Base-by-base conservation (phyloP, 2,329 filamentous ascomycete genomes). In the Byssothecium circinans region DNA sequence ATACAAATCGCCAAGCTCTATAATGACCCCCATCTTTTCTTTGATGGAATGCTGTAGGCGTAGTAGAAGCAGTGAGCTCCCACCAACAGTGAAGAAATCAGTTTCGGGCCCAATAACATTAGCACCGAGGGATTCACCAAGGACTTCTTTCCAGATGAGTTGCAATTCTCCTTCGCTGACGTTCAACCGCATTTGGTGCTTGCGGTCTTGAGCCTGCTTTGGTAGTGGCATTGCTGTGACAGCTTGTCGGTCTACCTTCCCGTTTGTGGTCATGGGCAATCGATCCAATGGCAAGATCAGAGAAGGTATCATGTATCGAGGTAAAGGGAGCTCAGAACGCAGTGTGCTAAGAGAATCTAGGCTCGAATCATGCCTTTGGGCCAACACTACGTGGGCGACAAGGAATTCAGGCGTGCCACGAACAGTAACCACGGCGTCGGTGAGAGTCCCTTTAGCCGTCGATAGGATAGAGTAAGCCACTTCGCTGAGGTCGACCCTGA, bases 51-150 rank as follows among this genome's bases (percentile, higher is more conserved):
- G 14, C 47, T 68, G 67, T 12, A 74, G 52, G 10, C 46, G 35
- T 14, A 71, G 43, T 12, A 72, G 47, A 1, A 68, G 55, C 18
- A 73, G 29, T 1, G 71, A 74, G 65, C 84, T 81, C 17, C 82
- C 82, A 1, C 82, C 81, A 0, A 83, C 74, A 2, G 76, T 74
- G 73, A 85, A 84, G 67, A 85, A 84, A 66, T 78, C 81, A 56
- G 83, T 78, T 10, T 82, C 76, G 0, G 78, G 67, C 0, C 76
- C 73, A n/a, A 84, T 81, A 2, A 8, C 11, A 40, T 8, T 4
- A 12, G 4, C 15, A 5, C n/a, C 22, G 8, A 23, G 37, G 22
- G n/a, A 6, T 11, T 27, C 14, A 10, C n/a, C 15, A 3, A 29
- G 30, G 12, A 29, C 41, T 5, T 17, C 18, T 43, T 32, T 18